Evolutionary conservation across 2,329 filamentous ascomycete genomes (phyloP).

Genomic region (Fusarium sp.): DNA sequence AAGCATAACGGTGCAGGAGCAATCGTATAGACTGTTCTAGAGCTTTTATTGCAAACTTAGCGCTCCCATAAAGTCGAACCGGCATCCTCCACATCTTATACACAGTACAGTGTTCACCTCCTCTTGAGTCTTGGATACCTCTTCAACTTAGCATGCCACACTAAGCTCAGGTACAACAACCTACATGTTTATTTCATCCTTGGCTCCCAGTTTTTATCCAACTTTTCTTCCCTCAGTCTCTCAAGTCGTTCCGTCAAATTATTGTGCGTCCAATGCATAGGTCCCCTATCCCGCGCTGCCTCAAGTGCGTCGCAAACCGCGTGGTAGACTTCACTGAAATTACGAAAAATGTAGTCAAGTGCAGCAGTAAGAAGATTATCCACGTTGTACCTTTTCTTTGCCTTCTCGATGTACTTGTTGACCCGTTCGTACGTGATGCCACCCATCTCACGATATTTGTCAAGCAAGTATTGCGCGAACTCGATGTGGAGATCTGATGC

Average conservation of each 20-base stretch:
- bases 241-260: conserved; percentile 37
- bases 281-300: conserved; percentile 29
- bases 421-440: conserved; percentile 40
- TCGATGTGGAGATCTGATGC: conserved; percentile 39
- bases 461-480: conserved; percentile 41
- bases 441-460: conserved; percentile 36
- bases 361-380: conserved; percentile 36
- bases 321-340: conserved; percentile 34
- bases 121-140: not conserved
- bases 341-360: conserved; percentile 39
- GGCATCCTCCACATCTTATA: not conserved
- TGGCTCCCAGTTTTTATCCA: conserved; percentile 12
- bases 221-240: conserved; percentile 17
- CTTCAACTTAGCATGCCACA: not conserved
- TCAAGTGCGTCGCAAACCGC: conserved; percentile 36
- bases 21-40: not conserved
- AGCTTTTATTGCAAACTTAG: not conserved
- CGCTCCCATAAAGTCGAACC: not conserved
- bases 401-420: conserved; percentile 32
- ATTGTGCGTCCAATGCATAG: conserved; percentile 31
- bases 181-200: not conserved
- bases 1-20: not conserved
- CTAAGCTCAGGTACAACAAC: not conserved
- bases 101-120: not conserved
- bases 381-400: conserved; percentile 31